Evolutionary conservation across 768 basidiomycete species (phyloP).

Genomic region (Russula ochroleuca): DNA sequence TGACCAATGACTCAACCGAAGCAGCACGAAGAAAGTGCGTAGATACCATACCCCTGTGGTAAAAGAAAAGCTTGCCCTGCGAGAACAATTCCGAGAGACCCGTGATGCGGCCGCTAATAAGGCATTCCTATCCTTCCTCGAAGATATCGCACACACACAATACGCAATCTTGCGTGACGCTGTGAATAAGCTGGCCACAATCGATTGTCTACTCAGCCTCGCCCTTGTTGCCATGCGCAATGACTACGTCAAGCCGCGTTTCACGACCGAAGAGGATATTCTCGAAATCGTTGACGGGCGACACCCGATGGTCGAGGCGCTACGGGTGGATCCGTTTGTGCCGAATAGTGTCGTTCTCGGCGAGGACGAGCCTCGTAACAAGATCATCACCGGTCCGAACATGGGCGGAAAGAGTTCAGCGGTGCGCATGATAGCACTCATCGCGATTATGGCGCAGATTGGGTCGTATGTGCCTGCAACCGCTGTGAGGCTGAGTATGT

Average conservation of each 20-base stretch:
- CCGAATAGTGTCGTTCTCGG: constrained; percentile 76
- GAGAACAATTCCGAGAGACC: constrained; percentile 69
- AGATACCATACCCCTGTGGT: constrained; percentile 77
- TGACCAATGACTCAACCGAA: constrained; percentile 12
- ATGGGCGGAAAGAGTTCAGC: constrained; percentile 88
- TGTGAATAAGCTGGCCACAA: constrained; percentile 74
- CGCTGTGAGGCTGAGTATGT: constrained; percentile 66
- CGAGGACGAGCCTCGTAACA: constrained; percentile 46
- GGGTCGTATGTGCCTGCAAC: constrained; percentile 88
- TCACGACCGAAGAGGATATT: constrained; percentile 59
- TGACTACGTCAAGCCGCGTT: constrained; percentile 74
- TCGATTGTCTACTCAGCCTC: constrained; percentile 84
- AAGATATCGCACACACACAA: constrained; percentile 60
- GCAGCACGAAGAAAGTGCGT: constrained; percentile 63
- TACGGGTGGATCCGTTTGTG: constrained; percentile 77
- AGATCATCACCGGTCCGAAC: constrained; percentile 81
- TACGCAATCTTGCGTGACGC: constrained; percentile 71
- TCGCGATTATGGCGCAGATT: constrained; percentile 81
- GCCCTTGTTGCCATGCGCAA: constrained; percentile 72
- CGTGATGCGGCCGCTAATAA: constrained; percentile 60
- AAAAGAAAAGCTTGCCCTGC: constrained; percentile 57
- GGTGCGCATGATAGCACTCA: constrained; percentile 73
- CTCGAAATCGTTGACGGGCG: constrained; percentile 79
- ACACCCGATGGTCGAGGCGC: constrained; percentile 88
- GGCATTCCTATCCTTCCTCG: constrained; percentile 65